These are phyloP conservation scores for Blastobotrys terrestris DNA, from an alignment of 805 yeast genomes.

Conservation along the genomic window DNA sequence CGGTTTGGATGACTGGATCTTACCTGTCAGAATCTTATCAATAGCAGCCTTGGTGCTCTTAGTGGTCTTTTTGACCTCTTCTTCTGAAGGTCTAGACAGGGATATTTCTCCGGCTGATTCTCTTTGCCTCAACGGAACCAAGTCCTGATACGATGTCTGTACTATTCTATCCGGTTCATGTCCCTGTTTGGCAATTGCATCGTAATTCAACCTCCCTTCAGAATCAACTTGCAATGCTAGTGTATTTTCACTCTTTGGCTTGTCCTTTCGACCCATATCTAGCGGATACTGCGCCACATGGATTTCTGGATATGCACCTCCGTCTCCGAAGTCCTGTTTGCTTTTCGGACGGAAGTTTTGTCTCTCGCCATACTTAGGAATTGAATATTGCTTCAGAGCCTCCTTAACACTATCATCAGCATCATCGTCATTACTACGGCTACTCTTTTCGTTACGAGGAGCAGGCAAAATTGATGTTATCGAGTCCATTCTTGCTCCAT, in stretches of 20 bases:
- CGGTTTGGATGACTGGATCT: slow-evolving; percentile 34
- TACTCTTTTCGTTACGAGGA: neutral
- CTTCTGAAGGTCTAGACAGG: slow-evolving; percentile 42
- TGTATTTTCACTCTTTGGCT: slow-evolving; percentile 18
- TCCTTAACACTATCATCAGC: neutral
- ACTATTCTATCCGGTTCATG: slow-evolving; percentile 27
- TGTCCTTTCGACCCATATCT: slow-evolving; percentile 24
- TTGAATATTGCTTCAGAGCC: neutral
- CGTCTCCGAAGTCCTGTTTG: slow-evolving; percentile 28
- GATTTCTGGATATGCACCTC: slow-evolving; percentile 33
- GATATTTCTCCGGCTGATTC: slow-evolving; percentile 34
- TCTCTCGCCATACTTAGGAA: slow-evolving; percentile 24
- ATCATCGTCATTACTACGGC: neutral
- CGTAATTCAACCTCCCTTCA: slow-evolving; percentile 29
- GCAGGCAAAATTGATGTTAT: slow-evolving; percentile 4
- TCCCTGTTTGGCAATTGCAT: slow-evolving; percentile 31
- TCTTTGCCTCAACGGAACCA: slow-evolving; percentile 54
- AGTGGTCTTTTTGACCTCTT: slow-evolving; percentile 42
- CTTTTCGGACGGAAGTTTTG: slow-evolving; percentile 25
- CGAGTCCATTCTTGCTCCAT: neutral
- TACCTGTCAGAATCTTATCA: slow-evolving; percentile 42
- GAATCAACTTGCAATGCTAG: slow-evolving; percentile 25
- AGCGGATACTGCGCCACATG: slow-evolving; percentile 30
- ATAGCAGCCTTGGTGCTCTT: slow-evolving; percentile 53
- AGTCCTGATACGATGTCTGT: slow-evolving; percentile 48